Percentiles rank a stretch among this genome's conserved stretches.
These are phyloP conservation scores for Caryopteris hybrid DNA, from an alignment of 305 asterid species.

Conservation along the genomic window DNA sequence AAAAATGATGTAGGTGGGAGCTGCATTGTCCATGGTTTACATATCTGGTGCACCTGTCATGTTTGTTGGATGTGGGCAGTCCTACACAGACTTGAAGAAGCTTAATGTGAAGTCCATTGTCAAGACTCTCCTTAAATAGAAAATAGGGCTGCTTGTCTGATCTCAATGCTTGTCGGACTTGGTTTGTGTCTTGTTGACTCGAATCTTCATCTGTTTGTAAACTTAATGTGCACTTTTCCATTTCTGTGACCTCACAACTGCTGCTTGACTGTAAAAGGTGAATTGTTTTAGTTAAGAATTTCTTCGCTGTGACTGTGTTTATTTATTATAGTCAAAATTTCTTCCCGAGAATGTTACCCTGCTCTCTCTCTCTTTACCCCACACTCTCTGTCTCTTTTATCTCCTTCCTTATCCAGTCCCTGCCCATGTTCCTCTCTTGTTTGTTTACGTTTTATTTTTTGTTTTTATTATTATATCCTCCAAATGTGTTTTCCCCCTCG, in stretches of 20 bases:
- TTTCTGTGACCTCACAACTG: slow-evolving; percentile 29
- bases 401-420: no score
- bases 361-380: no score
- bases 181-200: not conserved
- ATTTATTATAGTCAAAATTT: no score
- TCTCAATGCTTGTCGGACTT: not conserved
- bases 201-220: not conserved
- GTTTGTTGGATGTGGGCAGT: slow-evolving; percentile 97
- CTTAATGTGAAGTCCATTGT: slow-evolving; percentile 86
- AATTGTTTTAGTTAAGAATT: slow-evolving; percentile 18
- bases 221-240: slow-evolving; percentile 13
- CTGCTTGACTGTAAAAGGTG: slow-evolving; percentile 34
- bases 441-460: no score
- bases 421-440: no score
- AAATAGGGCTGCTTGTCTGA: not conserved
- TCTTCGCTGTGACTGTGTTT: no score
- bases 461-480: no score
- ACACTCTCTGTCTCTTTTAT: no score
- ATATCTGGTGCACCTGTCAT: slow-evolving; percentile 93
- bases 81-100: slow-evolving; percentile 89
- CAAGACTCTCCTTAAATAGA: slow-evolving; percentile 80
- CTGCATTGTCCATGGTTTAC: slow-evolving; percentile 94
- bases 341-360: no score
- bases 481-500: no score
- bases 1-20: slow-evolving; percentile 67